A percentile compares a stretch with the other conserved stretches of the same genome.
phyloP scores from a whole-genome alignment of 352 stramenopile species.

The Globisporangium cederbergense region DNA sequence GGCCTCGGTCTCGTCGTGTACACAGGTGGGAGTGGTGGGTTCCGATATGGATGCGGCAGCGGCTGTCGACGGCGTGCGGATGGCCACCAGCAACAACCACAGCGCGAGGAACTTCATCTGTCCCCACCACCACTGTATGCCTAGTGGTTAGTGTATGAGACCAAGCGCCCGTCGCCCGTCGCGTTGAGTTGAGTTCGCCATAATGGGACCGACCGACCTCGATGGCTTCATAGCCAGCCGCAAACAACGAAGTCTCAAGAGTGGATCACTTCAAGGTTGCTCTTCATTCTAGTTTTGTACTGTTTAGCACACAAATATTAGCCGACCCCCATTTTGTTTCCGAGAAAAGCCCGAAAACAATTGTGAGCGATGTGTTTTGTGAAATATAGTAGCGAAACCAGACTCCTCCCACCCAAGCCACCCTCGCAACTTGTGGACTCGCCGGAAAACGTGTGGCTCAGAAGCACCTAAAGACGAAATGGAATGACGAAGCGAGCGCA shows the following conservation, averaged over 20 bases:
- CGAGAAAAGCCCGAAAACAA: not conserved
- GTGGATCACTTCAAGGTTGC: no score
- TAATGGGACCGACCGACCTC: no score
- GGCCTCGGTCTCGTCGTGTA: slow-evolving; percentile 4
- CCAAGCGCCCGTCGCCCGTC: not conserved
- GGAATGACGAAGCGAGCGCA: not conserved
- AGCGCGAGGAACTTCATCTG: not conserved
- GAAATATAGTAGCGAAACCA: not conserved
- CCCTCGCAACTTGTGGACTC: not conserved
- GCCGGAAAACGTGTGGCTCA: not conserved
- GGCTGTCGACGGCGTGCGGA: not conserved
- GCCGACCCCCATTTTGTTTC: not conserved
- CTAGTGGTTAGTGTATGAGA: no score
- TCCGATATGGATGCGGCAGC: not conserved
- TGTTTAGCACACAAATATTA: not conserved
- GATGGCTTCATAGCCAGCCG: no score
- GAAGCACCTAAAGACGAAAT: not conserved
- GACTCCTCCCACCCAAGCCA: not conserved
- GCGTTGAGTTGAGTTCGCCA: no score
- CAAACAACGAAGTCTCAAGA: no score
- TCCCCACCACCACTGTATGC: no score
- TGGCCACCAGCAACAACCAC: not conserved
- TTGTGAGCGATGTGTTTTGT: not conserved
- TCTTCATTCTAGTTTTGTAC: not conserved
- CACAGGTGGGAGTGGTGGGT: not conserved